Percentiles rank a stretch among this genome's conserved stretches.
These are phyloP conservation scores for Leishmania braziliensis DNA, from an alignment of 208 protist species.

Conservation along the genomic window DNA sequence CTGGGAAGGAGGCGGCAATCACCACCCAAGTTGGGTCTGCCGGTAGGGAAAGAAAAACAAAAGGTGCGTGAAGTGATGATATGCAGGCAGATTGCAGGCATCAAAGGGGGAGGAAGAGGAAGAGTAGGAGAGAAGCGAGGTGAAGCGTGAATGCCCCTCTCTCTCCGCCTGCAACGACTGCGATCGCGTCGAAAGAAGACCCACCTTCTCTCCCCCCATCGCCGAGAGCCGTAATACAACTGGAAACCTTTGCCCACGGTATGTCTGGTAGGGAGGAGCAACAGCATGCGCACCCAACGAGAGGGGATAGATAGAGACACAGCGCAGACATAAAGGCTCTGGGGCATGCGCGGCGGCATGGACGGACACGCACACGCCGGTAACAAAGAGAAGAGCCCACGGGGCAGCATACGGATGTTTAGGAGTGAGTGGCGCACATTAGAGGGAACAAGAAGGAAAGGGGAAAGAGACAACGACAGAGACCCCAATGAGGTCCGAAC, in stretches of 20 bases:
- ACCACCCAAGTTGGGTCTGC: background rate
- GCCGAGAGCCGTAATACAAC: background rate
- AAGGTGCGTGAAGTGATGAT: background rate
- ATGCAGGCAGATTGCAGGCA: background rate
- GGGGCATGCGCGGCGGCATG: background rate
- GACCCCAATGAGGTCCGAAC: background rate
- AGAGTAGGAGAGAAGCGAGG: background rate
- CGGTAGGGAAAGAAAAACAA: background rate
- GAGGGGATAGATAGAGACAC: background rate
- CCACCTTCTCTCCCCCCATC: background rate
- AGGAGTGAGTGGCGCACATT: background rate
- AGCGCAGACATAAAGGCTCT: background rate
- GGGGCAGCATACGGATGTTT: background rate
- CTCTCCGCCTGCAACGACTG: background rate
- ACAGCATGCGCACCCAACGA: background rate
- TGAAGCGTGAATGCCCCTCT: background rate
- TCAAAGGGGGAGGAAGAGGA: background rate
- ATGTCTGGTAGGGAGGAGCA: background rate
- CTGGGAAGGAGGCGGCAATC: background rate
- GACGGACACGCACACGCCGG: background rate
- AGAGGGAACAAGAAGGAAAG: background rate
- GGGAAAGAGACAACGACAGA: background rate
- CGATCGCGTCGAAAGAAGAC: background rate
- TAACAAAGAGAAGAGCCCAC: background rate
- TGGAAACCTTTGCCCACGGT: background rate